Evolutionary conservation across 305 asterid genomes (phyloP), one percentile per base, ranked within the genome.

Genomic region (Fraxinus sp.): DNA sequence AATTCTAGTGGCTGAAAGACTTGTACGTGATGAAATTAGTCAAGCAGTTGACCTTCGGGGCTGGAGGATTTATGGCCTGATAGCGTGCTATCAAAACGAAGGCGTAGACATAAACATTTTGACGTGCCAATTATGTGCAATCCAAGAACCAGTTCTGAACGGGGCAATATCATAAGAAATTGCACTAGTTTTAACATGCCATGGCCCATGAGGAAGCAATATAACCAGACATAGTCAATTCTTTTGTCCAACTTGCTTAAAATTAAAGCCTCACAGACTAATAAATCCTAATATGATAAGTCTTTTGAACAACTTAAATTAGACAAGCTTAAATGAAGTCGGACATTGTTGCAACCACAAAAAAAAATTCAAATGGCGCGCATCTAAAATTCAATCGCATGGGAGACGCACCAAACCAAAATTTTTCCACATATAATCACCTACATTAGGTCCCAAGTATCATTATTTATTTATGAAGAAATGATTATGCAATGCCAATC

Each of bases 1-100:
- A 93, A 87, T 1, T 64, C 80, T 6, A 93, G 83, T 13, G 95
- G 94, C 7, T 77, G 86, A 37, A 41, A 41, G 52, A 41, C 16
- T 41, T 41, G 52, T 41, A 41, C 10, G 14, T 41, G 16, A 41
- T 10, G 52, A 41, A 41, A 41, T 39, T 39, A 39, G 13, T 41
- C 49, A 9, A 41, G 49, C 49, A 10, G 49, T 41, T 9, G 49
- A 41, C 2, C 14, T 7, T 36, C 9, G 49, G 49, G 49, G 14
- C 49, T 2, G 49, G 49, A 41, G 13, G 49, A 8, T 41, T 41
- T 41, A 9, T 13, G 14, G 49, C 49, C 49, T 41, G 49, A 9
- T 41, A 41, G 49, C 49, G 49, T 41, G 49, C 41, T 36, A 7
- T 36, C 41, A 36, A 7, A 36, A 36, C 41, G 41, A 36, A 9